Evolutionary conservation across 148 eudicot species (phyloP), one percentile per base, ranked within the genome.

Genomic region (Nepenthes gracilis): DNA sequence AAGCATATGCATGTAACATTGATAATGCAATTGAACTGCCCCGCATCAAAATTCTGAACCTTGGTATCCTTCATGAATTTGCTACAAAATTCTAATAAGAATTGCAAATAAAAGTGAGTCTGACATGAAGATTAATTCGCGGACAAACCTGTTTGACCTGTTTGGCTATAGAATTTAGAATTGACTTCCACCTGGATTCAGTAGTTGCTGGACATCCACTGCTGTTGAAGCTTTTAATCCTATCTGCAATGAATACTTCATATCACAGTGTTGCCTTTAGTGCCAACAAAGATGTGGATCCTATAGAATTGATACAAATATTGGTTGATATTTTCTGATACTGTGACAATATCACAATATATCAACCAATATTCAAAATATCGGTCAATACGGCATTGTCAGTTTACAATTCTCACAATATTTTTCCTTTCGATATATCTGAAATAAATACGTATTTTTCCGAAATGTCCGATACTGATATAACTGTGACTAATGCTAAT

Each of bases 141-240:
- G 60, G 40, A 67, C 91, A 68, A 47, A 88, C 99, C 88, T 93
- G 95, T 57, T 95, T 81, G 49, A 93, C 88, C 52, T 89, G 99
- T 64, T 89, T 93, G 68, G 96, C 86, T 57, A 93, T 75, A 50
- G 95, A 82, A 79, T 81, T 83, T 40, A 89, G 14, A 36, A 86
- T 70, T 56, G 87, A 72, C 74, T 83, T 93, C 96, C 96, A 93
- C 66, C 74, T 84, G 59, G 95, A 80, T 45, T 74, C 81, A 63
- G 84, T 54, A 67, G 81, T 55, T 62, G 90, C 63, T 67, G 73
- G 57, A 48, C 54, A 64, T 43, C 59, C 55, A 51, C 66, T 62
- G 64, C 55, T 71, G 71, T 75, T 86, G 61, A 58, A 64, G 37
- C 73, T 72, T 70, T 56, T 82, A 54, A 55, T 71, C 71, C 67